Percentiles rank a stretch among this genome's conserved stretches.
phyloP scores from a whole-genome alignment of 768 basidiomycete genomes.

The Termitomyces sp. region DNA sequence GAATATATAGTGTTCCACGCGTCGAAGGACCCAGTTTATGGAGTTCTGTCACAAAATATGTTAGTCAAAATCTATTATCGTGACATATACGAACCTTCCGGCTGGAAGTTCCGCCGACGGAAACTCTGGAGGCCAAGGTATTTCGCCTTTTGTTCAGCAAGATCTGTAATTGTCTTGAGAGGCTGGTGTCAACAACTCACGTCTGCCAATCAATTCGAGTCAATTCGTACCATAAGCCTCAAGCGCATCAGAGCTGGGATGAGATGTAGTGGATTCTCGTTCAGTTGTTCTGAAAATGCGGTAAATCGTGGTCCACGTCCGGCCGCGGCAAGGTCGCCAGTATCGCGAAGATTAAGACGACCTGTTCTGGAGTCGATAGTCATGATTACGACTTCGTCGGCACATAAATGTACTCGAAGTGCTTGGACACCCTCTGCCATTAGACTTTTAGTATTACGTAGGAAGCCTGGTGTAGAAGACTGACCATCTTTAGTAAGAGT shows the following conservation, averaged over 20 bases:
- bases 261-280: slow-evolving; percentile 62
- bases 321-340: slow-evolving; percentile 74
- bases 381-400: slow-evolving; percentile 71
- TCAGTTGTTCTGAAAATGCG: slow-evolving; percentile 55
- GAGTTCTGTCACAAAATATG: slow-evolving; percentile 43
- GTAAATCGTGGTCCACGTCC: slow-evolving; percentile 68
- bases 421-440: slow-evolving; percentile 48
- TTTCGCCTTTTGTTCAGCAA: slow-evolving; percentile 81
- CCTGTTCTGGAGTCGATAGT: slow-evolving; percentile 81
- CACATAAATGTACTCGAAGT: slow-evolving; percentile 68
- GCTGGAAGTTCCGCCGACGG: slow-evolving; percentile 61
- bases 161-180: slow-evolving; percentile 75
- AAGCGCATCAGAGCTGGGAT: slow-evolving; percentile 54
- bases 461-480: slow-evolving; percentile 5
- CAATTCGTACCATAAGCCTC: slow-evolving; percentile 53
- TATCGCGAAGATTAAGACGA: slow-evolving; percentile 72
- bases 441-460: background rate
- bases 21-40: slow-evolving; percentile 64
- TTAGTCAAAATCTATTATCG: background rate
- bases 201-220: background rate
- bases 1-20: slow-evolving; percentile 68
- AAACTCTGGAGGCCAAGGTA: slow-evolving; percentile 80
- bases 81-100: slow-evolving; percentile 45
- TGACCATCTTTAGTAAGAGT: slow-evolving; percentile 53
- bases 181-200: background rate